Evolutionary conservation across 768 basidiomycete genomes (phyloP), one percentile per base, ranked within the genome.

Genomic region (Jaapia argillacea): DNA sequence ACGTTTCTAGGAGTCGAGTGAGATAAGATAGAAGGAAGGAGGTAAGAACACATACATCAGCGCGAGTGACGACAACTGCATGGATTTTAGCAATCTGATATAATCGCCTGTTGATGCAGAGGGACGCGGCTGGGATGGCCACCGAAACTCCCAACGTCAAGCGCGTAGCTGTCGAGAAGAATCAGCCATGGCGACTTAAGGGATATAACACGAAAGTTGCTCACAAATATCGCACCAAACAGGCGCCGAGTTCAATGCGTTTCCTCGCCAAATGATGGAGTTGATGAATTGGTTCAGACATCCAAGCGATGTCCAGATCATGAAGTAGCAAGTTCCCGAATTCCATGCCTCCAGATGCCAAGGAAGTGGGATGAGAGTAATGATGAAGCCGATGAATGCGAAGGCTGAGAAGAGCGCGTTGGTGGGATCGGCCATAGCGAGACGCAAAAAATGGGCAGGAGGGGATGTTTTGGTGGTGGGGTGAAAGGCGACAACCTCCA

Each of bases 221-320:
- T 36, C 35, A 83, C 81, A 60, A 13, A 84, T 81, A 44, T 83
- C 81, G 48, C 80, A 83, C 77, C 77, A 83, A 2, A 77, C 59
- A 0, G 75, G 76, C 0, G 68, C 62, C 14, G 20, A 41, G 46
- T 74, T 60, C 5, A 54, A 42, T 4, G 57, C 49, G 46, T 64
- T 69, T 16, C 66, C 65, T 36, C 57, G 57, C 79, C 79, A 84
- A 6, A 77, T 55, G 10, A 80, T 49, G 0, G 71, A 60, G 54
- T 81, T 75, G 33, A 79, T 61, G 43, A 72, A 70, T n/a, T 54
- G 50, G n/a, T 61, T 58, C 5, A 79, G 46, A 39, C 64, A 60
- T 0, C 55, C 51, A 7, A 71, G 10, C 1, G 59, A 61, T 0
- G 66, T 52, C 75, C 75, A 75, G 13, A 66, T 38, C 57, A 75